These are phyloP conservation scores for Schizosaccharomyces pombe DNA, from an alignment of 805 yeast genomes.

Conservation along the genomic window DNA sequence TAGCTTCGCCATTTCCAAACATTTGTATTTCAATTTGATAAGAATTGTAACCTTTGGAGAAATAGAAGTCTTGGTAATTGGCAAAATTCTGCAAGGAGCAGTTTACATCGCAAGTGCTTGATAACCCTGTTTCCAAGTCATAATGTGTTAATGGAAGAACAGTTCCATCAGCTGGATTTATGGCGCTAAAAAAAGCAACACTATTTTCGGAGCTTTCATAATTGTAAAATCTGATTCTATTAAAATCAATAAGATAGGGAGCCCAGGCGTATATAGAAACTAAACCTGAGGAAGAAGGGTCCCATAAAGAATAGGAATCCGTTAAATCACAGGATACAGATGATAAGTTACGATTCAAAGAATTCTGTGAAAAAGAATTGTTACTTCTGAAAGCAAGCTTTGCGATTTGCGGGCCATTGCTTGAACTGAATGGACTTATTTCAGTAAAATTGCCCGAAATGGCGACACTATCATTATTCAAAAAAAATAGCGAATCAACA, in stretches of 20 bases:
- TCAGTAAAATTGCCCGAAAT: not conserved
- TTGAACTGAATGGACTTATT: not conserved
- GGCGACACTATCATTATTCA: not conserved
- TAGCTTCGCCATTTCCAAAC: constrained; percentile 50
- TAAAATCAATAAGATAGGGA: not conserved
- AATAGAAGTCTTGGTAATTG: not conserved
- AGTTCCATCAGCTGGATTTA: not conserved
- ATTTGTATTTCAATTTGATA: not conserved
- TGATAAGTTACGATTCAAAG: not conserved
- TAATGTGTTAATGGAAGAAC: not conserved
- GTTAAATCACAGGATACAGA: not conserved
- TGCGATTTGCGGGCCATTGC: not conserved
- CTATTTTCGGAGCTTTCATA: not conserved
- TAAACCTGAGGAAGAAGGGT: not conserved
- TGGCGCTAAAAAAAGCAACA: not conserved
- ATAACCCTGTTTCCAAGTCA: not conserved
- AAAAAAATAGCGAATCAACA: not conserved
- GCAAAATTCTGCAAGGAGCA: not conserved
- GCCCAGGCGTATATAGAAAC: not conserved
- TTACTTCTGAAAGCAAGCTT: not conserved
- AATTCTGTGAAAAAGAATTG: not conserved
- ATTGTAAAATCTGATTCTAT: not conserved
- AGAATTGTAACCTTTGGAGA: not conserved
- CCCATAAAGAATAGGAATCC: not conserved
- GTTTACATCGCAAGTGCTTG: not conserved